Evolutionary conservation across 495 filamentous ascomycete genomes (phyloP).

Genomic region (Pseudevernia furfuracea): DNA sequence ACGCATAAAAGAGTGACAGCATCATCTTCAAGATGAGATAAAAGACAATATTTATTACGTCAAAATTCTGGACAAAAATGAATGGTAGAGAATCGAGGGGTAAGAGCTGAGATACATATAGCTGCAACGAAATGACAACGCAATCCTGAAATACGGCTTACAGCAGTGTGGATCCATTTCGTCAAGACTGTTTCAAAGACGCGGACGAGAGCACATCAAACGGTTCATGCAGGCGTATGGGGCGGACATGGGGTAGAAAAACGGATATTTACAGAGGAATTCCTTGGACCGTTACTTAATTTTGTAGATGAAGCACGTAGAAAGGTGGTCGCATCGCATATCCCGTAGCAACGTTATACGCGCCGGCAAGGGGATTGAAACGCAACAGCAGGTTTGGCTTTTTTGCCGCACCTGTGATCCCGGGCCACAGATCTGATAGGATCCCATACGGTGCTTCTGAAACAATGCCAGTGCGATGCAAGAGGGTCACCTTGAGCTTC

Average conservation of each 20-base stretch:
- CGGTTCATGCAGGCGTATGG: not conserved
- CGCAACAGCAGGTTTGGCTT: not conserved
- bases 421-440: not conserved
- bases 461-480: not conserved
- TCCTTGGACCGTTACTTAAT: not conserved
- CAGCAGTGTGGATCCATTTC: not conserved
- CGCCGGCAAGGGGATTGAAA: conserved; percentile 3
- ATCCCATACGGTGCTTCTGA: not conserved
- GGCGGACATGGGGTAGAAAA: not conserved
- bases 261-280: not conserved
- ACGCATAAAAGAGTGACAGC: conserved; percentile 10
- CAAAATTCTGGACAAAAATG: not conserved
- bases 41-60: conserved; percentile 4
- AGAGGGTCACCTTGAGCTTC: not conserved
- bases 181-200: not conserved
- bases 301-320: not conserved
- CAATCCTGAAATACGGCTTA: not conserved
- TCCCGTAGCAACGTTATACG: not conserved
- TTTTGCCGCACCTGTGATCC: not conserved
- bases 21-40: conserved; percentile 11
- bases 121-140: not conserved
- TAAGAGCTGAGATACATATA: conserved; percentile 7
- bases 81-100: not conserved
- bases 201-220: not conserved
- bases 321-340: not conserved